Base-by-base conservation (phyloP, 139 green algal species). In the Desmodesmus armatus region DNA sequence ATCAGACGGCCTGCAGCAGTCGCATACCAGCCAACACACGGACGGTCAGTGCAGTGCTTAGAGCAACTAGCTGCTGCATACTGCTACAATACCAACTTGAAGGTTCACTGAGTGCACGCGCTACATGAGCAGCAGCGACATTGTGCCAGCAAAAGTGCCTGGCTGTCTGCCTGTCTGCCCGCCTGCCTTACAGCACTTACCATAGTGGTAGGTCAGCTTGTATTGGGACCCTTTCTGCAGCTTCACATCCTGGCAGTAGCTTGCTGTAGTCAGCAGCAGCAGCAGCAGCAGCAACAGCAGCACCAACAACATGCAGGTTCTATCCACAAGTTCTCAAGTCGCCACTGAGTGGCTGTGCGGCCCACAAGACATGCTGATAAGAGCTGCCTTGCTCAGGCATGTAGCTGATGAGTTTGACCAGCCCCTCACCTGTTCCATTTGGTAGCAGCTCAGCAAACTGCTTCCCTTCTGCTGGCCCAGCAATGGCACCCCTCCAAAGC, bases 361-460 rank as follows among this genome's bases (percentile, higher is more conserved):
- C 7, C 9, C 13, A 55, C 9, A 55, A 21, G 47, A 13, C 47
- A 55, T 55, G 9, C 47, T 55, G 47, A 55, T 55, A 7, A 55
- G 47, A 7, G 47, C 13, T 7, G 7, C 13, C 47, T 55, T 55
- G 47, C 47, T 55, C 9, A 21, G 9, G 13, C 13, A 55, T 55
- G 47, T 55, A 65, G 17, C 55, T 65, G 55, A 27, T 31, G 55
- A 15, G n/a, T n/a, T 0, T 5, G 27, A 63, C 41, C 6, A 37
- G 29, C 71, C 23, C 27, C 31, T 53, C 49, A 49, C 76, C 76
- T 15, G 77, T 83, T 5, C 21, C 60, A 33, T 83, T 83, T 13
- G 77, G 77, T n/a, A 83, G 77, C 58, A 83, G 77, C 77, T 83
- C 77, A 9, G n/a, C 39, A 19, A 74, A 44, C 77, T 83, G 77